Conservation (phyloP, 371 early-diverging fungal species). For the Amoeboaphelidium protococcarum region DNA sequence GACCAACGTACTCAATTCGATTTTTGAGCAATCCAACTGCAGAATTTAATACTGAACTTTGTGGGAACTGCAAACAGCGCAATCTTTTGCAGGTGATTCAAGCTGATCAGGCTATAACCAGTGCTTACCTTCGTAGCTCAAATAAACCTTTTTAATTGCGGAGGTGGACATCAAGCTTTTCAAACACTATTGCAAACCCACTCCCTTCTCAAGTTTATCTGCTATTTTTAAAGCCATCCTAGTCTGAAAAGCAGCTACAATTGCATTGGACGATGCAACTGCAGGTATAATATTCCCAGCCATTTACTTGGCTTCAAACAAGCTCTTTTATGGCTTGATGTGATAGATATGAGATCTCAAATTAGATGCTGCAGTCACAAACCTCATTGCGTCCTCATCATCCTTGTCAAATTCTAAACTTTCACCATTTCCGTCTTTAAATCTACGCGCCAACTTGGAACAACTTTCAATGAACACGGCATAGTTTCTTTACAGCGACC, state of each 20-base stretch:
- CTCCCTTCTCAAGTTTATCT: slow-evolving; percentile 2
- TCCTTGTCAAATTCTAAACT: slow-evolving; percentile 60
- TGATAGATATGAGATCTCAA: slow-evolving; percentile 52
- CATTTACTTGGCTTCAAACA: slow-evolving; percentile 42
- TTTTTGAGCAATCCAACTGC: neutral
- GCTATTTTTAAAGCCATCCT: slow-evolving; percentile 53
- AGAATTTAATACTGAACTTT: slow-evolving; percentile 1
- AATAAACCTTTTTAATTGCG: neutral
- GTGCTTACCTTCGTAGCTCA: neutral
- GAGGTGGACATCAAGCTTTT: slow-evolving; percentile 6
- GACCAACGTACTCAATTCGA: neutral
- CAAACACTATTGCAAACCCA: slow-evolving; percentile 17
- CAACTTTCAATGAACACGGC: neutral
- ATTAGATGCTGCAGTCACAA: slow-evolving; percentile 76
- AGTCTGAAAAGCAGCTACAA: slow-evolving; percentile 85
- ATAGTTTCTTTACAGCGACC: slow-evolving; percentile 23
- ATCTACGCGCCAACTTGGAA: neutral
- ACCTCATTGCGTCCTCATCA: slow-evolving; percentile 56
- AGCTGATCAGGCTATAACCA: neutral
- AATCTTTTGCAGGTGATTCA: neutral
- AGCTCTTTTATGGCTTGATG: slow-evolving; percentile 46
- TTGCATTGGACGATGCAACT: slow-evolving; percentile 98
- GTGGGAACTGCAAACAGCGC: neutral
- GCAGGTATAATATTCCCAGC: slow-evolving; percentile 99
- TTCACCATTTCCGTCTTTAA: slow-evolving; percentile 6